These are phyloP conservation scores for Coniochaeta sp. DNA, from an alignment of 2,329 filamentous ascomycete species.

Conservation along the genomic window DNA sequence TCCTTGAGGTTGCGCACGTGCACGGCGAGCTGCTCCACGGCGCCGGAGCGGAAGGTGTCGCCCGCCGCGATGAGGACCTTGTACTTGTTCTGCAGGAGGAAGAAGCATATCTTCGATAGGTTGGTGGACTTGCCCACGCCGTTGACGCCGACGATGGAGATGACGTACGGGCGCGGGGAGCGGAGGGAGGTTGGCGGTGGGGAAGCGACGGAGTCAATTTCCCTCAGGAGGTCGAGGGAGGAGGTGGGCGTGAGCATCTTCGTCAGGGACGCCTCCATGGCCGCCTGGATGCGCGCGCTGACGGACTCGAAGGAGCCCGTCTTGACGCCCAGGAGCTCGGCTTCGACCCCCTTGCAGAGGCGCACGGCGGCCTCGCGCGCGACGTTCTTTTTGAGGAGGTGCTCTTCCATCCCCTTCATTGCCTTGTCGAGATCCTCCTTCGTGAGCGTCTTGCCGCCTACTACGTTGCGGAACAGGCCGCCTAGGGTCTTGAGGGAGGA, in stretches of 20 bases:
- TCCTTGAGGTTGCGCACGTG: constrained; percentile 93
- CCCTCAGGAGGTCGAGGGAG: constrained; percentile 87
- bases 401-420: constrained; percentile 93
- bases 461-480: constrained; percentile 86
- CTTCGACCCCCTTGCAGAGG: constrained; percentile 84
- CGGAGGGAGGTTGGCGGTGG: constrained; percentile 57
- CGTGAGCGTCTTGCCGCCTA: constrained; percentile 88
- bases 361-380: constrained; percentile 89
- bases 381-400: constrained; percentile 91
- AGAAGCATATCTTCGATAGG: constrained; percentile 95
- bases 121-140: constrained; percentile 98
- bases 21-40: constrained; percentile 92
- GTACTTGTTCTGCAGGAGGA: constrained; percentile 95
- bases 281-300: constrained; percentile 72
- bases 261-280: constrained; percentile 86
- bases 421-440: constrained; percentile 86
- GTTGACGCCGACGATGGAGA: constrained; percentile 97
- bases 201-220: constrained; percentile 73
- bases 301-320: constrained; percentile 89
- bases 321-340: constrained; percentile 82
- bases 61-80: constrained; percentile 89
- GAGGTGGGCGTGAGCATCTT: constrained; percentile 96
- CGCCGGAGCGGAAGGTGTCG: constrained; percentile 94
- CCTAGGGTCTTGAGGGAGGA: constrained; percentile 76
- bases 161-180: constrained; percentile 78